Evolutionary conservation across 2,329 filamentous ascomycete species (phyloP).

Genomic region (Aspergillus floridensis): DNA sequence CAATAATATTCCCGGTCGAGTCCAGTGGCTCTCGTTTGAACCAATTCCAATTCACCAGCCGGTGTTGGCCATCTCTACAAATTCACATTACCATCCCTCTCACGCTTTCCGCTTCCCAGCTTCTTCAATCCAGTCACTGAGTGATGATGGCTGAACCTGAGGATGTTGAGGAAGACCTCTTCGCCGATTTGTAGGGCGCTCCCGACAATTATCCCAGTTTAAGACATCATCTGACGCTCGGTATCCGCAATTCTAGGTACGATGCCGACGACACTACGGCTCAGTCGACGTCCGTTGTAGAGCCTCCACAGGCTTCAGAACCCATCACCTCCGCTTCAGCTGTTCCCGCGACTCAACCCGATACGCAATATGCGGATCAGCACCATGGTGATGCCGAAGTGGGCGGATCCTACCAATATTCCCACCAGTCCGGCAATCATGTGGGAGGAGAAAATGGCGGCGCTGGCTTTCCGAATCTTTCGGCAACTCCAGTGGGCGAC

Average conservation of each 20-base stretch:
- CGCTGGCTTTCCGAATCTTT: conserved; percentile 20
- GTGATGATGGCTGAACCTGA: conserved; percentile 72
- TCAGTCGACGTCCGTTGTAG: conserved; percentile 27
- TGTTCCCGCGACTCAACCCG: conserved; percentile 31
- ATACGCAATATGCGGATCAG: conserved; percentile 33
- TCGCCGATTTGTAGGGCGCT: conserved; percentile 78
- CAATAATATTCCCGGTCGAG: neutral
- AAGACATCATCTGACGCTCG: conserved; percentile 8
- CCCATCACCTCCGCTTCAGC: conserved; percentile 31
- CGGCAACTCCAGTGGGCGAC: conserved; percentile 26
- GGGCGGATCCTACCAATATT: conserved; percentile 22
- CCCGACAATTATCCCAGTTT: neutral
- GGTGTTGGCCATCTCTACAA: neutral
- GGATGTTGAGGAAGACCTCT: conserved; percentile 89
- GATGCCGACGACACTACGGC: conserved; percentile 61
- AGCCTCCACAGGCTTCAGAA: conserved; percentile 40
- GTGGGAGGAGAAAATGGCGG: conserved; percentile 28
- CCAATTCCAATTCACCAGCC: neutral
- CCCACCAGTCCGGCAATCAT: conserved; percentile 25
- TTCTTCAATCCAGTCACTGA: neutral
- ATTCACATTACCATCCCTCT: neutral
- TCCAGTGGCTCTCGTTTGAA: neutral
- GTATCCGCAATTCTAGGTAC: conserved; percentile 51
- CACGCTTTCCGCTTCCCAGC: neutral
- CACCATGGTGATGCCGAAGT: conserved; percentile 29